Evolutionary conservation across 2,329 filamentous ascomycete genomes (phyloP).

Genomic region (Bipolaris cookei): DNA sequence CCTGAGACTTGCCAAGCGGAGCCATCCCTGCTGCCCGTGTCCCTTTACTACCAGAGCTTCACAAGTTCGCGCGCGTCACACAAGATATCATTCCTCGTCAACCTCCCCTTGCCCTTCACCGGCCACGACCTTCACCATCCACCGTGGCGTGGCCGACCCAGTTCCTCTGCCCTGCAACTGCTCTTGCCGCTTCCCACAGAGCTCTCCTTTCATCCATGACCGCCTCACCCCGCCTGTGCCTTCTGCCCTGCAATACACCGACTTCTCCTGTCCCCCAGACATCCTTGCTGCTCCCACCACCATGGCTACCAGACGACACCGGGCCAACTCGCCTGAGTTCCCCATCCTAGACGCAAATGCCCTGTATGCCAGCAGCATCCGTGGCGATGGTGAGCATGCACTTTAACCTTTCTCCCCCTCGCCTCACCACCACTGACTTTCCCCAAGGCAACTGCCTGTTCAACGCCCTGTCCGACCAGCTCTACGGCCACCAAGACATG

Average conservation of each 20-base stretch:
- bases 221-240: conserved; percentile 34
- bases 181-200: conserved; percentile 13
- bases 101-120: background rate
- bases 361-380: conserved; percentile 65
- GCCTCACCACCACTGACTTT: conserved; percentile 26
- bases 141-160: conserved; percentile 34
- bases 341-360: conserved; percentile 63
- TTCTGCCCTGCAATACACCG: conserved; percentile 32
- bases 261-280: conserved; percentile 41
- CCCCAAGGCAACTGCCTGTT: conserved; percentile 71
- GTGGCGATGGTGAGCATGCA: conserved; percentile 65
- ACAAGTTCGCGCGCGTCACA: conserved; percentile 34
- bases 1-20: conserved; percentile 25
- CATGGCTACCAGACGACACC: conserved; percentile 43
- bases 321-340: conserved; percentile 54
- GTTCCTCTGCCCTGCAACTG: conserved; percentile 11
- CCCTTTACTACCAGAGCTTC: conserved; percentile 34
- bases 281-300: conserved; percentile 34
- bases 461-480: conserved; percentile 70
- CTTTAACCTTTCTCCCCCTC: conserved; percentile 11
- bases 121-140: conserved; percentile 24
- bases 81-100: conserved; percentile 28
- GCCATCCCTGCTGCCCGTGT: conserved; percentile 21
- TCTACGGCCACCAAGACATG: conserved; percentile 65
- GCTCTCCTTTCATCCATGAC: conserved; percentile 34